Conservation (phyloP, 75 land plant genomes). For the Sequoiadendron giganteum region DNA sequence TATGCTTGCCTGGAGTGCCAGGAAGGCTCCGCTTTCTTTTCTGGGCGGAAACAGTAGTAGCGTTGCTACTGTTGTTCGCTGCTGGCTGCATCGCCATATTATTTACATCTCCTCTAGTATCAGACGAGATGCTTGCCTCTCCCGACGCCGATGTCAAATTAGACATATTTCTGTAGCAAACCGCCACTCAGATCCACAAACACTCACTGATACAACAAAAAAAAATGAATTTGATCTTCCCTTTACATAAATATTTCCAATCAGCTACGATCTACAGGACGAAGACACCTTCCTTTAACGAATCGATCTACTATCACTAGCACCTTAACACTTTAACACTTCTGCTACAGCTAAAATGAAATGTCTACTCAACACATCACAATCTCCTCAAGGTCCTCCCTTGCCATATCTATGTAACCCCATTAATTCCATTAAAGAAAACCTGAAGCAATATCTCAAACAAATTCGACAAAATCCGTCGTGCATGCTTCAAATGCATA, state of each 20-base stretch:
- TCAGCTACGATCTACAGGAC: too few species aligned
- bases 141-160: slow-evolving; percentile 63
- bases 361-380: too few species aligned
- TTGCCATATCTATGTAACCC: too few species aligned
- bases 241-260: not conserved
- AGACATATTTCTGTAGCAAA: slow-evolving; percentile 13
- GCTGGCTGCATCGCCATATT: slow-evolving; percentile 6
- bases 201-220: not conserved
- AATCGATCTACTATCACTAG: too few species aligned
- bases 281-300: too few species aligned
- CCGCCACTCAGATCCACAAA: not conserved
- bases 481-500: too few species aligned
- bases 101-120: slow-evolving; percentile 18
- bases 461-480: too few species aligned
- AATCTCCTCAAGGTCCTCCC: too few species aligned
- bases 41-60: not conserved
- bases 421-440: too few species aligned
- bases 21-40: slow-evolving; percentile 56
- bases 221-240: not conserved
- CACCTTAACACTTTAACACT: too few species aligned
- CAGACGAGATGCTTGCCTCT: slow-evolving; percentile 61
- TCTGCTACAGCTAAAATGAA: too few species aligned
- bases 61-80: not conserved
- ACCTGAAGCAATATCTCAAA: too few species aligned
- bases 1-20: slow-evolving; percentile 48